These are phyloP conservation scores for Papiliotrema terrestris DNA, from an alignment of 1,284 basidiomycete species.

Conservation along the genomic window DNA sequence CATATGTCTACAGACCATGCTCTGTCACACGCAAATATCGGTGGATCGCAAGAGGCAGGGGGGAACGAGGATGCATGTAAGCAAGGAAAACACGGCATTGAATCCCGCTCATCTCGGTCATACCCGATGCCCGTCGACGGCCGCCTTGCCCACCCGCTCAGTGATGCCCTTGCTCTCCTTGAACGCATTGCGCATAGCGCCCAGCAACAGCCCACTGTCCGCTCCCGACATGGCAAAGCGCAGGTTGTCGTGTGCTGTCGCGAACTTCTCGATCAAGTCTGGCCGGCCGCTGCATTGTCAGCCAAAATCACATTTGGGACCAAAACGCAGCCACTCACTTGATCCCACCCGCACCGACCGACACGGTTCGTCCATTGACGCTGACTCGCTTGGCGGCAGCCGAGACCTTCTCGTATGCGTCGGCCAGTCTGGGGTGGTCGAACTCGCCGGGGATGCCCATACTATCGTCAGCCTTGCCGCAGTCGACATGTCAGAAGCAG, in stretches of 20 bases:
- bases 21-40: no score
- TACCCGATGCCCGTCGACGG: neutral
- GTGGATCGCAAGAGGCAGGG: no score
- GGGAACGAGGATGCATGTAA: no score
- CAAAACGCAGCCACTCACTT: constrained; percentile 10
- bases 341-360: constrained; percentile 17
- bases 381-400: constrained; percentile 12
- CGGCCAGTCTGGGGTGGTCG: constrained; percentile 12
- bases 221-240: constrained; percentile 21
- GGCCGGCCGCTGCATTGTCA: constrained; percentile 9
- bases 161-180: neutral
- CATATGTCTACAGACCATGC: no score
- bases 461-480: constrained; percentile 2
- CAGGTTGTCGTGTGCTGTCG: constrained; percentile 7
- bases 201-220: constrained; percentile 13
- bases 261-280: constrained; percentile 20
- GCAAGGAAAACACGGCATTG: no score
- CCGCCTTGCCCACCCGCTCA: neutral
- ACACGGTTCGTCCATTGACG: constrained; percentile 8
- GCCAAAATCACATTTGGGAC: neutral
- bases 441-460: constrained; percentile 22
- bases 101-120: neutral
- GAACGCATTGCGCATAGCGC: constrained; percentile 8
- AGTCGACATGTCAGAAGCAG: no score
- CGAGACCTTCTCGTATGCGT: constrained; percentile 11